Evolutionary conservation across 352 stramenopile species (phyloP).

Genomic region (Phytopythium sindhum): DNA sequence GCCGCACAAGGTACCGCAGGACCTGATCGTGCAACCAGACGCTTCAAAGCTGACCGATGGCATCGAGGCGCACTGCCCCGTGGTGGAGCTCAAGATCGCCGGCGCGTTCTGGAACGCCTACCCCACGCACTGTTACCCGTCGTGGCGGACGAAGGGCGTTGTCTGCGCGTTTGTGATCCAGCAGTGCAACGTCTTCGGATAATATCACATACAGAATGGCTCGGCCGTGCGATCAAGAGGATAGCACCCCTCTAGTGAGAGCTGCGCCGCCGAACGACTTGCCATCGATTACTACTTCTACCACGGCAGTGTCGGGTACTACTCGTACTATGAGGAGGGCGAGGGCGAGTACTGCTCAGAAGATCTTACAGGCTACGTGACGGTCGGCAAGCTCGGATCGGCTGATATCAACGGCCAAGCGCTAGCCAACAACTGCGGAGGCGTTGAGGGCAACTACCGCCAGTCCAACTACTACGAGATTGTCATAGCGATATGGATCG

Average conservation of each 20-base stretch:
- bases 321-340: slow-evolving; percentile 24
- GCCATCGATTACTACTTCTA: slow-evolving; percentile 24
- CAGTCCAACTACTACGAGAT: slow-evolving; percentile 23
- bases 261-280: slow-evolving; percentile 10
- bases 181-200: slow-evolving; percentile 11
- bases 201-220: slow-evolving; percentile 17
- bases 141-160: slow-evolving; percentile 3
- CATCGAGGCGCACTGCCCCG: slow-evolving; percentile 14
- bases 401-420: slow-evolving; percentile 24
- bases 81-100: slow-evolving; percentile 25
- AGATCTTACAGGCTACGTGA: slow-evolving; percentile 26
- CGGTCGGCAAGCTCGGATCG: slow-evolving; percentile 19
- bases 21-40: slow-evolving; percentile 13
- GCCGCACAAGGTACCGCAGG: slow-evolving; percentile 29
- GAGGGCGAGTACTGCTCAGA: slow-evolving; percentile 16
- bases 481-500: slow-evolving; percentile 22
- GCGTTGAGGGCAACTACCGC: slow-evolving; percentile 11
- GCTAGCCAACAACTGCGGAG: slow-evolving; percentile 15
- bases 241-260: neutral
- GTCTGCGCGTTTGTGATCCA: slow-evolving; percentile 28
- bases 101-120: slow-evolving; percentile 24
- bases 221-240: slow-evolving; percentile 7
- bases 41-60: slow-evolving; percentile 9
- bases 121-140: slow-evolving; percentile 20
- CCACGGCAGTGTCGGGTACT: slow-evolving; percentile 15